A percentile compares a stretch with the other conserved stretches of the same genome.
Conservation (phyloP, 2,329 filamentous ascomycete genomes). For the Colletotrichum sublineola region DNA sequence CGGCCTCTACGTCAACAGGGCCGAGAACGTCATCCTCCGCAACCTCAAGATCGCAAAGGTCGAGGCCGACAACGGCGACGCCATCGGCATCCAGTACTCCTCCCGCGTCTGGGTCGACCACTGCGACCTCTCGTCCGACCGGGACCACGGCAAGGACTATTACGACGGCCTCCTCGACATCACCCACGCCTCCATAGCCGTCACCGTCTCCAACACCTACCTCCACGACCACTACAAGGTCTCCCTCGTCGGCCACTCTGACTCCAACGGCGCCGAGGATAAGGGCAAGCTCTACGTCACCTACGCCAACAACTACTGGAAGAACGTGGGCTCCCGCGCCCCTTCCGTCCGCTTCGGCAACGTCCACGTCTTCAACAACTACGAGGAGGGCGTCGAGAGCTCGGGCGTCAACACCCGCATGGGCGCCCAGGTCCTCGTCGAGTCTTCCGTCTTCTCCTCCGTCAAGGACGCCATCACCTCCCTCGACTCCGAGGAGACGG, state of each 20-base stretch:
- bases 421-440: slow-evolving; percentile 69
- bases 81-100: slow-evolving; percentile 68
- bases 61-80: slow-evolving; percentile 68
- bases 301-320: slow-evolving; percentile 76
- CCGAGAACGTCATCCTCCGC: slow-evolving; percentile 71
- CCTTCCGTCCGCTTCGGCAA: slow-evolving; percentile 77
- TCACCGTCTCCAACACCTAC: slow-evolving; percentile 62
- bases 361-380: slow-evolving; percentile 69
- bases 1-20: slow-evolving; percentile 66
- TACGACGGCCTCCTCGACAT: slow-evolving; percentile 77
- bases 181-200: slow-evolving; percentile 73
- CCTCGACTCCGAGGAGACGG: slow-evolving; percentile 56
- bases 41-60: slow-evolving; percentile 73
- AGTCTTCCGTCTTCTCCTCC: slow-evolving; percentile 65
- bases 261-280: slow-evolving; percentile 70
- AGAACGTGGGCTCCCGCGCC: slow-evolving; percentile 73
- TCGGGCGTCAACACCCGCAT: slow-evolving; percentile 69
- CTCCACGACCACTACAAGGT: slow-evolving; percentile 67
- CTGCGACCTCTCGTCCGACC: slow-evolving; percentile 72
- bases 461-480: slow-evolving; percentile 54
- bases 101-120: slow-evolving; percentile 78
- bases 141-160: slow-evolving; percentile 74
- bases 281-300: slow-evolving; percentile 73
- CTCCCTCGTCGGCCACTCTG: slow-evolving; percentile 71
- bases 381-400: slow-evolving; percentile 56